Conservation (phyloP, 2,329 filamentous ascomycete genomes). For the Aspergillus vadensis region DNA sequence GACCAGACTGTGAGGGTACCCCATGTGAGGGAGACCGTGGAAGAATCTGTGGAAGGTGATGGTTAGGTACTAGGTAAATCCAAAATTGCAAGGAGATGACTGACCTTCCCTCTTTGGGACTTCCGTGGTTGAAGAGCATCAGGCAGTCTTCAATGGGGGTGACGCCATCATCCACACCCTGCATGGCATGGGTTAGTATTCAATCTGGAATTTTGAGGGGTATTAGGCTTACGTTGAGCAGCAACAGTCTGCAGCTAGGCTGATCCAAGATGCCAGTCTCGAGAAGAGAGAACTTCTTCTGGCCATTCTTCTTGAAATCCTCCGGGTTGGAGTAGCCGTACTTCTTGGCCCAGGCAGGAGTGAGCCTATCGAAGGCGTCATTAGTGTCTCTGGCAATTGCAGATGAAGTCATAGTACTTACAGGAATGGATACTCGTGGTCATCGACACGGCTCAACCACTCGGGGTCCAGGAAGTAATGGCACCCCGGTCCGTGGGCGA, state of each 20-base stretch:
- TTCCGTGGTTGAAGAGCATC: slow-evolving; percentile 65
- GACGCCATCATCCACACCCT: slow-evolving; percentile 65
- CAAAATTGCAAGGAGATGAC: background rate
- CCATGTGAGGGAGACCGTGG: slow-evolving; percentile 64
- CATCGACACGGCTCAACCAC: slow-evolving; percentile 64
- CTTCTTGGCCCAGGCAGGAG: slow-evolving; percentile 61
- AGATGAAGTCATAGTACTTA: slow-evolving; percentile 30
- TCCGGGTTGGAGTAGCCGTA: slow-evolving; percentile 61
- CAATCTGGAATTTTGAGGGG: background rate
- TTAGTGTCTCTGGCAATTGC: background rate
- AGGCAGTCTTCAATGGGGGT: slow-evolving; percentile 70
- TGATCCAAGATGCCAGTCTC: slow-evolving; percentile 60
- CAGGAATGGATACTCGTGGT: slow-evolving; percentile 67
- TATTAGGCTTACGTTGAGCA: slow-evolving; percentile 57
- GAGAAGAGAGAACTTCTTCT: slow-evolving; percentile 65
- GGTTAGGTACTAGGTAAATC: background rate
- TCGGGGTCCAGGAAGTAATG: slow-evolving; percentile 63
- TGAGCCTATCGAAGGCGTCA: slow-evolving; percentile 17
- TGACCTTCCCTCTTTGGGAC: slow-evolving; percentile 64
- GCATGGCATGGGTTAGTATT: slow-evolving; percentile 6
- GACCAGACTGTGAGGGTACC: slow-evolving; percentile 57
- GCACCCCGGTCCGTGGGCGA: slow-evolving; percentile 65
- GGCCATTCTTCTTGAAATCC: slow-evolving; percentile 57
- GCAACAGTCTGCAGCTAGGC: slow-evolving; percentile 59
- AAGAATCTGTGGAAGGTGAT: slow-evolving; percentile 51